These are phyloP conservation scores for Cephalotrichum gorgonifer DNA, from an alignment of 2,329 filamentous ascomycete species.

Conservation along the genomic window DNA sequence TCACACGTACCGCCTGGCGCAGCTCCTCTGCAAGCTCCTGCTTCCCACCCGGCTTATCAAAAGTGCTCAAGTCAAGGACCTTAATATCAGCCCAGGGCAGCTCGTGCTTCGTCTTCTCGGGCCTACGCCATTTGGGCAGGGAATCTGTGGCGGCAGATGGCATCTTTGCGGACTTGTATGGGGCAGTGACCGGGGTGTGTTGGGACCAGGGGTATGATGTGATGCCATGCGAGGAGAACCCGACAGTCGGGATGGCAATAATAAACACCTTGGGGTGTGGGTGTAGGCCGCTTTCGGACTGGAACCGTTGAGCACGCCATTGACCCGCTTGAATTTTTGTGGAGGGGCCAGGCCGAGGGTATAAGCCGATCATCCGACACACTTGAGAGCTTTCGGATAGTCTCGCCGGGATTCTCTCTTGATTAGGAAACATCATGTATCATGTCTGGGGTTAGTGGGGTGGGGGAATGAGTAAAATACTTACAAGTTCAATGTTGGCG, in stretches of 20 bases:
- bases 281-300: background rate
- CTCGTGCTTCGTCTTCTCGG: slow-evolving; percentile 15
- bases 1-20: slow-evolving; percentile 30
- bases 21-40: slow-evolving; percentile 38
- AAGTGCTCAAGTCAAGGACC: slow-evolving; percentile 38
- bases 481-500: too few relatives aligned
- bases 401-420: too few relatives aligned
- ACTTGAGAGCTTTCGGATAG: too few relatives aligned
- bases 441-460: too few relatives aligned
- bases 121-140: slow-evolving; percentile 16
- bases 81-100: slow-evolving; percentile 40
- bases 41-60: slow-evolving; percentile 37
- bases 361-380: background rate
- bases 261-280: background rate
- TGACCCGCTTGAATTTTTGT: background rate
- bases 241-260: background rate
- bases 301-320: background rate
- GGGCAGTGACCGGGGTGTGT: background rate
- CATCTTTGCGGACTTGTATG: slow-evolving; percentile 6
- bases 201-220: background rate
- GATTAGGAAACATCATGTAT: too few relatives aligned
- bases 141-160: slow-evolving; percentile 6
- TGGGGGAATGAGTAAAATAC: too few relatives aligned
- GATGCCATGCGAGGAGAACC: background rate
- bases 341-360: background rate